phyloP scores from a whole-genome alignment of 371 early-diverging fungal species.

The Saksenaea vasiformis region DNA sequence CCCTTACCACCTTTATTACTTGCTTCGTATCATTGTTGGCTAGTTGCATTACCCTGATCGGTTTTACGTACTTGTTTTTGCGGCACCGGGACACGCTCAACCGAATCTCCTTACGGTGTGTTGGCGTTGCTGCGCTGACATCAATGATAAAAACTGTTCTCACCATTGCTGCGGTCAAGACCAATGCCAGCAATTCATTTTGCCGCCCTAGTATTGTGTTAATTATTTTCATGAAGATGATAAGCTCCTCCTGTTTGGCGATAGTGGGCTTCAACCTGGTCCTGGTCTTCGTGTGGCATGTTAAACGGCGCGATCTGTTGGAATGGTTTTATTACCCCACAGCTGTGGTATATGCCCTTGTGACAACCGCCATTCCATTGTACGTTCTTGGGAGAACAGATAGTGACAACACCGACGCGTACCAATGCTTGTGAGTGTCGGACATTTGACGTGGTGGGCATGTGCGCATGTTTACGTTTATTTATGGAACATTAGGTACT shows the following conservation, averaged over 20 bases:
- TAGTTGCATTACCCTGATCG: not conserved
- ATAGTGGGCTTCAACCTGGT: slow-evolving; percentile 35
- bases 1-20: not conserved
- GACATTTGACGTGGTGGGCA: not conserved
- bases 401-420: not conserved
- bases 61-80: not conserved
- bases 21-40: not conserved
- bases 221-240: slow-evolving; percentile 13
- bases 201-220: slow-evolving; percentile 22
- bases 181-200: not conserved
- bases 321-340: slow-evolving; percentile 20
- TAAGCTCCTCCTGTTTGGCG: slow-evolving; percentile 18
- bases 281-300: slow-evolving; percentile 29
- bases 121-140: slow-evolving; percentile 16
- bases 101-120: slow-evolving; percentile 37
- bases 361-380: slow-evolving; percentile 17
- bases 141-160: slow-evolving; percentile 15
- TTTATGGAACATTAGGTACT: too few species aligned
- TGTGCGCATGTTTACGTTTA: not conserved
- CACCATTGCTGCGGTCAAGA: not conserved
- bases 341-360: slow-evolving; percentile 12
- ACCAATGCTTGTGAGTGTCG: slow-evolving; percentile 18
- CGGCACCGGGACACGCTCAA: slow-evolving; percentile 4
- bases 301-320: slow-evolving; percentile 10
- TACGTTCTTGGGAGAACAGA: not conserved